Conservation (phyloP, 2,329 filamentous ascomycete genomes). For the Lachnellula hyalina region DNA sequence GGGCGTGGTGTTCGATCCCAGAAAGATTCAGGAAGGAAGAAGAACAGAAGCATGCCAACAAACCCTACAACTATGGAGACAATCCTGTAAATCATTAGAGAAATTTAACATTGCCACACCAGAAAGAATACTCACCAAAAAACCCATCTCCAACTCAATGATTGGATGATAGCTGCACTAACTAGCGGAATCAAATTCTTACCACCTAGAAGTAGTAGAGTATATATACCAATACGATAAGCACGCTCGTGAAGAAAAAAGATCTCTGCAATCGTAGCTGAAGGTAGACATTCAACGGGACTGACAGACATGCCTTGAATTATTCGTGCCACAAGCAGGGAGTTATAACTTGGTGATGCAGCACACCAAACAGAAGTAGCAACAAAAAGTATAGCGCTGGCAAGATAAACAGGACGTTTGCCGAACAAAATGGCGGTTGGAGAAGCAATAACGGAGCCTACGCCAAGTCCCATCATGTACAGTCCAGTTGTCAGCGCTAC, state of each 20-base stretch:
- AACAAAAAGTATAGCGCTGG: conserved; percentile 71
- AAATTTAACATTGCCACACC: not conserved
- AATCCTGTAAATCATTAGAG: conserved; percentile 50
- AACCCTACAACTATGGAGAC: conserved; percentile 75
- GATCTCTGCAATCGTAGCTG: conserved; percentile 91
- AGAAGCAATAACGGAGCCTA: conserved; percentile 78
- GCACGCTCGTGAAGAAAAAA: conserved; percentile 94
- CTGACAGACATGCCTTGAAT: conserved; percentile 86
- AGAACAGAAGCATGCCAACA: conserved; percentile 66
- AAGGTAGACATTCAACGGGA: conserved; percentile 86
- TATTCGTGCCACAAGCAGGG: conserved; percentile 74
- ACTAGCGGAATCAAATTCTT: conserved; percentile 88
- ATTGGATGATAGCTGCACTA: conserved; percentile 77
- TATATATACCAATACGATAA: conserved; percentile 91
- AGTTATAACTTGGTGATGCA: conserved; percentile 72
- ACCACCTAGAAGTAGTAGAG: conserved; percentile 77
- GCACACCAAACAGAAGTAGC: conserved; percentile 79
- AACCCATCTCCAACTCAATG: conserved; percentile 80
- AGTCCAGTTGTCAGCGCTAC: conserved; percentile 86
- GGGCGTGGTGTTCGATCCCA: conserved; percentile 77
- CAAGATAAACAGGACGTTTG: conserved; percentile 85
- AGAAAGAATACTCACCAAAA: conserved; percentile 61
- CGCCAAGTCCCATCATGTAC: conserved; percentile 88
- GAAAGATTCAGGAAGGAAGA: conserved; percentile 93
- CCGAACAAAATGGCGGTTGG: conserved; percentile 89